Percentiles rank a stretch among this genome's conserved stretches.
Conservation (phyloP, 2,329 filamentous ascomycete species). For the Aspergillus neotritici region DNA sequence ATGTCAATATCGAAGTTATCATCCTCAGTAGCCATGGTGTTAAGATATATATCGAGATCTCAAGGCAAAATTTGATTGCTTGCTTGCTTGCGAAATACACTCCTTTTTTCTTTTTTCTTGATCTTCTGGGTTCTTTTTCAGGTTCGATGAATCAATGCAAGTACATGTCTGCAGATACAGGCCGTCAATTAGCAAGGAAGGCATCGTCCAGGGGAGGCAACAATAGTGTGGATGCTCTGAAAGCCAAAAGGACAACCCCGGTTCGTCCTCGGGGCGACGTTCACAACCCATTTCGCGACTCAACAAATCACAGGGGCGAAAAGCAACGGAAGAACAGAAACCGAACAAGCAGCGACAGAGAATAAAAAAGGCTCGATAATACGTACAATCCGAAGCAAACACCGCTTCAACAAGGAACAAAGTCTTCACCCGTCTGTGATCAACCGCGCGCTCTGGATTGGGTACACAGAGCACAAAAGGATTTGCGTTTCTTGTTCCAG, state of each 20-base stretch:
- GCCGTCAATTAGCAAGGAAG: conserved; percentile 36
- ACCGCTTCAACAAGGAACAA: conserved; percentile 21
- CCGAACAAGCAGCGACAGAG: conserved; percentile 8
- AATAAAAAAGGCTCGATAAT: conserved; percentile 27
- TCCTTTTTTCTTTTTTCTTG: conserved; percentile 24
- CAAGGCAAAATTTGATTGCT: conserved; percentile 32
- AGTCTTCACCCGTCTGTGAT: conserved; percentile 15
- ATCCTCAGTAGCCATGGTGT: conserved; percentile 52
- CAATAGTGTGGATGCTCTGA: conserved; percentile 3
- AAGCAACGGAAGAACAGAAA: conserved; percentile 13
- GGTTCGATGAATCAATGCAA: conserved; percentile 32
- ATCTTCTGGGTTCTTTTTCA: conserved; percentile 19
- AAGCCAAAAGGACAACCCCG: conserved; percentile 6
- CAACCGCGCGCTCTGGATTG: conserved; percentile 13
- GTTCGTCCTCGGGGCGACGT: conserved; percentile 5
- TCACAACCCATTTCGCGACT: conserved; percentile 9
- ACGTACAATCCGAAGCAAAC: conserved; percentile 37
- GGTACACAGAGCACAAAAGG: conserved; percentile 17
- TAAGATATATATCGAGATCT: conserved; percentile 24
- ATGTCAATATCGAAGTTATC: conserved; percentile 68
- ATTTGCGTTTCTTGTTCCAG: conserved; percentile 10
- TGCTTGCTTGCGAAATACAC: conserved; percentile 35
- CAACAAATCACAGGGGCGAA: conserved; percentile 4
- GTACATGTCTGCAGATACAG: conserved; percentile 40
- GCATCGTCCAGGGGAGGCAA: conserved; percentile 13